phyloP scores from a whole-genome alignment of 192 early-diverging fungal genomes.

The Rhizophagus clarus region DNA sequence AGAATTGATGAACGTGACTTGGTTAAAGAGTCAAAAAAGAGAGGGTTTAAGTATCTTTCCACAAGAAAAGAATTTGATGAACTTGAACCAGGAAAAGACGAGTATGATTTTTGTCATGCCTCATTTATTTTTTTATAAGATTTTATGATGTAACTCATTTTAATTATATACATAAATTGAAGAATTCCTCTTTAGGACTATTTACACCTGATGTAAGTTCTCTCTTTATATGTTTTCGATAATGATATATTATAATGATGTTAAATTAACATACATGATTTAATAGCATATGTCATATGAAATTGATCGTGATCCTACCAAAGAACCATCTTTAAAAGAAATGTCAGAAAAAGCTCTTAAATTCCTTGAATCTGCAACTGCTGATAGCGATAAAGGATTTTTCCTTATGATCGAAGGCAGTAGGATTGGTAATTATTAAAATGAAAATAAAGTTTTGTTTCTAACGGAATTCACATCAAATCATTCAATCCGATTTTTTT shows the following conservation, averaged over 20 bases:
- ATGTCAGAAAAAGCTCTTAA: constrained; percentile 86
- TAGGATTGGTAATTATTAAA: constrained; percentile 61
- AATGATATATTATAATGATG: background rate
- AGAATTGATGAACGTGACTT: constrained; percentile 75
- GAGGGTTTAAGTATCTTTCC: constrained; percentile 65
- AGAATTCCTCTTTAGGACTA: constrained; percentile 72
- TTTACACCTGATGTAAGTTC: constrained; percentile 67
- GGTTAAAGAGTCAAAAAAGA: constrained; percentile 51
- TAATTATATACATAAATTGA: background rate
- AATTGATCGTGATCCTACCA: constrained; percentile 72
- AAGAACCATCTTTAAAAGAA: constrained; percentile 79
- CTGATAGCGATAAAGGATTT: constrained; percentile 70
- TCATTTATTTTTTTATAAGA: background rate
- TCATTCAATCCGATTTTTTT: no score
- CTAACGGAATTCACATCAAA: no score
- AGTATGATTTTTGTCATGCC: background rate
- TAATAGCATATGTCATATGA: constrained; percentile 87
- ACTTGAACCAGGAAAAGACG: constrained; percentile 35
- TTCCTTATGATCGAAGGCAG: constrained; percentile 98
- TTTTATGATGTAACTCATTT: constrained; percentile 9
- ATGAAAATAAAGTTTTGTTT: no score
- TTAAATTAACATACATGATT: constrained; percentile 2
- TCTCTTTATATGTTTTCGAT: background rate
- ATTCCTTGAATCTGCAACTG: constrained; percentile 60
- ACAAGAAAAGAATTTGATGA: constrained; percentile 64